Evolutionary conservation across 1,284 basidiomycete species (phyloP).

Genomic region (Tilletia indica): DNA sequence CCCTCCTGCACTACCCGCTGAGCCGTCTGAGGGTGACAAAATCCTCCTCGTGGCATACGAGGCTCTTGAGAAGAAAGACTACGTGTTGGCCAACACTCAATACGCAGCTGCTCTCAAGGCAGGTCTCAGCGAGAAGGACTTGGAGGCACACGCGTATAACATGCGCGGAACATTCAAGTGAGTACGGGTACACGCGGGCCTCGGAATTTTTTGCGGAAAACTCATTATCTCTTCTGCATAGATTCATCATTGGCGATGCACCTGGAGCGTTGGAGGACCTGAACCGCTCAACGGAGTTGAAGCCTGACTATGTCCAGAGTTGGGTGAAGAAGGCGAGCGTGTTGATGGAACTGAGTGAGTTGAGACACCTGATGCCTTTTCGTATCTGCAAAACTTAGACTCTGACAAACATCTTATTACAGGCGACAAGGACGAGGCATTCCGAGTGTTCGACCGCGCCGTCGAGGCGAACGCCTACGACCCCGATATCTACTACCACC

Average conservation of each 20-base stretch:
- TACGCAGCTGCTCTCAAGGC: conserved; percentile 85
- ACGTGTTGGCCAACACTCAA: conserved; percentile 75
- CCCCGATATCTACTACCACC: conserved; percentile 98
- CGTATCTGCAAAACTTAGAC: no score
- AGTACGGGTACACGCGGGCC: neutral
- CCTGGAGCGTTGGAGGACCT: conserved; percentile 82
- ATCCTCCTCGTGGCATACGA: conserved; percentile 78
- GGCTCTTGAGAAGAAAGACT: conserved; percentile 83
- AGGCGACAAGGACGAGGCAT: conserved; percentile 65
- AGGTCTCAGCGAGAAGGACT: conserved; percentile 70
- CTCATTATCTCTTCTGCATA: conserved; percentile 20
- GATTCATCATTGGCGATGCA: conserved; percentile 84
- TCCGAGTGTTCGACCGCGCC: conserved; percentile 87
- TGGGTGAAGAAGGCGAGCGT: conserved; percentile 97
- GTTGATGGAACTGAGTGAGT: conserved; percentile 78
- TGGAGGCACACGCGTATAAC: conserved; percentile 85
- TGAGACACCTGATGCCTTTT: conserved; percentile 52
- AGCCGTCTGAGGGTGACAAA: conserved; percentile 74
- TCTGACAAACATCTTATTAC: neutral
- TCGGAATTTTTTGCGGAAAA: neutral
- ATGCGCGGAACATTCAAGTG: conserved; percentile 89
- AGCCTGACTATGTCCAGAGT: conserved; percentile 78
- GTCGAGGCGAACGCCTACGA: conserved; percentile 78
- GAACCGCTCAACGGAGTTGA: conserved; percentile 71
- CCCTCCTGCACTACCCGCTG: conserved; percentile 73